These are phyloP conservation scores for Pseudonitzschia multiseries DNA, from an alignment of 108 stramenopile species.

Conservation along the genomic window DNA sequence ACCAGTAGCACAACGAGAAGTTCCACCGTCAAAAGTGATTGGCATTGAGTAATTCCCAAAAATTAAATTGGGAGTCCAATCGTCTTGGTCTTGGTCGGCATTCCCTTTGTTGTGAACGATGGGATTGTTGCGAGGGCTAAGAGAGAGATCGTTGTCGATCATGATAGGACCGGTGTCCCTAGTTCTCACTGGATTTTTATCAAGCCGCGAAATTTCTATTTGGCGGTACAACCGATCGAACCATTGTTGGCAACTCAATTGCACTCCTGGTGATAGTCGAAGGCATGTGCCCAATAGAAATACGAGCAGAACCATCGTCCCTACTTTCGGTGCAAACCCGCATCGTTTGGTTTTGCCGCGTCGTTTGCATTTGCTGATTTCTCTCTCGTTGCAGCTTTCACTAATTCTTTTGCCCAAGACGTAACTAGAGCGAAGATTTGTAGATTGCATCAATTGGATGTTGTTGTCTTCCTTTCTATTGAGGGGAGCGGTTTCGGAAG, in stretches of 20 bases:
- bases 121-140: neutral
- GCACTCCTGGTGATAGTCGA: neutral
- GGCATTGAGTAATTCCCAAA: constrained; percentile 18
- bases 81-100: neutral
- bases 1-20: neutral
- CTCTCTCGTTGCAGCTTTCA: no score
- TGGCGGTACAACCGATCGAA: neutral
- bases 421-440: no score
- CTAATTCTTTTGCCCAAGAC: no score
- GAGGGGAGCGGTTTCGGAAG: no score
- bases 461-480: no score
- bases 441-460: no score
- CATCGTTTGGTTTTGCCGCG: neutral
- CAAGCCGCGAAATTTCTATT: no score
- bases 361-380: neutral
- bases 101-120: neutral
- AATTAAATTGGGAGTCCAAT: constrained; percentile 6
- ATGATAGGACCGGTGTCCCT: no score
- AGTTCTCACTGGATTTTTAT: no score
- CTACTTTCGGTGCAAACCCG: neutral
- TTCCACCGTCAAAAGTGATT: neutral
- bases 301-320: neutral
- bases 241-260: neutral
- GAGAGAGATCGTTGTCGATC: neutral
- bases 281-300: neutral